Evolutionary conservation across 2,329 filamentous ascomycete species (phyloP).

Genomic region (Diaporthe sp.): DNA sequence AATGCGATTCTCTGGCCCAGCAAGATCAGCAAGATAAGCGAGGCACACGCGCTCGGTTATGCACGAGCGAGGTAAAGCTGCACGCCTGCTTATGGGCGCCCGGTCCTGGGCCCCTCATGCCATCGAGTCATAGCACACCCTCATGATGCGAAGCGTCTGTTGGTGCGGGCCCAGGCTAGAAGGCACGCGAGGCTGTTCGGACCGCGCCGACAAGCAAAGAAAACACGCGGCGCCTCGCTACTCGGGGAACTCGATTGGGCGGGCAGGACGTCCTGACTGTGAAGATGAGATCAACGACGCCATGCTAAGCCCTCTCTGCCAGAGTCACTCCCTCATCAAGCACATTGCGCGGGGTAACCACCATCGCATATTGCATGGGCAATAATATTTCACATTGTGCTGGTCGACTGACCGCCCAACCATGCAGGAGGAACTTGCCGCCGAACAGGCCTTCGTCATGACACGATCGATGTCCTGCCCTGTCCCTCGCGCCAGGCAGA

Average conservation of each 20-base stretch:
- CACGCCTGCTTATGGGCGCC: background rate
- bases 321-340: background rate
- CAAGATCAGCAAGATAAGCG: background rate
- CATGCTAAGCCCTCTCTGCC: background rate
- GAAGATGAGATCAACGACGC: background rate
- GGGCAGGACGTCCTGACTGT: background rate
- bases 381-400: too few species aligned
- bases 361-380: background rate
- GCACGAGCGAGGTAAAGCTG: background rate
- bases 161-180: background rate
- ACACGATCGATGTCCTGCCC: background rate
- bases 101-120: constrained; percentile 1
- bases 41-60: constrained; percentile 5
- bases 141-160: background rate
- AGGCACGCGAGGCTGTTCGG: background rate
- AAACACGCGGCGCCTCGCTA: background rate
- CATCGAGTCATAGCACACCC: constrained; percentile 13
- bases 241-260: background rate
- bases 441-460: background rate
- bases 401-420: background rate
- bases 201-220: background rate
- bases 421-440: background rate
- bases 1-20: background rate
- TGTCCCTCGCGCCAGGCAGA: too few species aligned
- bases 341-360: background rate